Conservation (phyloP, 2,329 filamentous ascomycete species). For the Penicillium hordei region DNA sequence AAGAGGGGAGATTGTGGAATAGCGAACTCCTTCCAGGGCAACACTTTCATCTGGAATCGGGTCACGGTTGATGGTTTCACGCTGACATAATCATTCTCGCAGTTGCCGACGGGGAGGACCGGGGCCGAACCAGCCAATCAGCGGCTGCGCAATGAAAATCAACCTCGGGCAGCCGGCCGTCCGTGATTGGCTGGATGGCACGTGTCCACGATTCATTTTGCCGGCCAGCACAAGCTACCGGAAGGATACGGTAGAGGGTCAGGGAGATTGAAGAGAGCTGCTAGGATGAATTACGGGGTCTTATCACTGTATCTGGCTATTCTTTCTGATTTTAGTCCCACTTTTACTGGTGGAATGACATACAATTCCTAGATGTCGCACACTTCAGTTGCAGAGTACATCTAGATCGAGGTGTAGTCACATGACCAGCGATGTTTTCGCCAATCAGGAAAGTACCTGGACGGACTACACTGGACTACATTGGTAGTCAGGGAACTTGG, state of each 20-base stretch:
- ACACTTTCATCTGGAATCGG: slow-evolving; percentile 18
- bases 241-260: slow-evolving; percentile 17
- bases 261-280: background rate
- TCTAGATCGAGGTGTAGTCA: background rate
- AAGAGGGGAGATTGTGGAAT: slow-evolving; percentile 24
- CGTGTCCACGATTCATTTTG: slow-evolving; percentile 32
- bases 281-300: background rate
- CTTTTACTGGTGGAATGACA: background rate
- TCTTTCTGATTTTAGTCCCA: background rate
- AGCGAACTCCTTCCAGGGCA: slow-evolving; percentile 24
- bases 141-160: slow-evolving; percentile 35
- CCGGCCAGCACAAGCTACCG: slow-evolving; percentile 24
- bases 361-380: background rate
- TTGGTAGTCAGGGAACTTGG: background rate
- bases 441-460: background rate
- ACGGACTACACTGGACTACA: background rate
- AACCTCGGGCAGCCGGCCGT: slow-evolving; percentile 33
- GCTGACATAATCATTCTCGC: slow-evolving; percentile 37
- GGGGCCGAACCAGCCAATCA: slow-evolving; percentile 38
- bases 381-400: too few species aligned
- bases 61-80: slow-evolving; percentile 20
- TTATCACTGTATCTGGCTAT: background rate
- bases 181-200: slow-evolving; percentile 35
- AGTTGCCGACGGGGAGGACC: slow-evolving; percentile 37
- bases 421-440: background rate